Base-by-base conservation (phyloP, 2,329 filamentous ascomycete species). In the Fusarium sacchari region DNA sequence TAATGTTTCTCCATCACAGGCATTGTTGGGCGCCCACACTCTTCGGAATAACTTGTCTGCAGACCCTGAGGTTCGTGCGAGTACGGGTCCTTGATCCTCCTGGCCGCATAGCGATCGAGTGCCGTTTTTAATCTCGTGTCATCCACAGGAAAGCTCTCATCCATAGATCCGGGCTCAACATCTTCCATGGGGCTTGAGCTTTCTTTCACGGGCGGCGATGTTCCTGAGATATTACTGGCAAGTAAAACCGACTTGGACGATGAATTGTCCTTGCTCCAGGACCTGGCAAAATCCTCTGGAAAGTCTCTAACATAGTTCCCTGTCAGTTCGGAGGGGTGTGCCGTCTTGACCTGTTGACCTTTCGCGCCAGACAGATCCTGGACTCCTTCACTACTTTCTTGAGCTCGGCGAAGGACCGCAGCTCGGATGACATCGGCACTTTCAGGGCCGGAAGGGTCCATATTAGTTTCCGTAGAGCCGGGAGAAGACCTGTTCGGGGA, bases 231-330 rank as follows among this genome's bases (percentile, higher is more conserved):
- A 47, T 67, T 61, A 30, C 75, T 75, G 12, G 80, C 79, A 26
- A 75, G 64, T 11, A 81, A 56, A 4, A 76, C 70, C 7, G 78
- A 72, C 30, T 78, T 77, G 3, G 77, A 78, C 7, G 67, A 15
- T 8, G 79, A 80, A 22, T 79, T 76, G 14, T 73, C 53, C 12
- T 66, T 73, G 44, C 78, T 80, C 87, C 86, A 88, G 3, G 82
- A 82, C 10, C 77, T 76, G 1, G 82, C 73, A 61, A 87, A 88
- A 7, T 88, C 86, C 65, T 89, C 86, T 1, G 87, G 86, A 65
- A 88, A 89, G 75, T 89, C 87, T 37, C 83, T 84, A 14, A 80
- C 79, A 68, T 84, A 88, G 69, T 85, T 87, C 8, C 87, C 87
- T 14, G 85, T 87, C 55, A 88, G 64, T 7, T 53, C 24, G 6